Conservation (phyloP, 805 yeast species). For the Wilhelminamyces savonicus region DNA sequence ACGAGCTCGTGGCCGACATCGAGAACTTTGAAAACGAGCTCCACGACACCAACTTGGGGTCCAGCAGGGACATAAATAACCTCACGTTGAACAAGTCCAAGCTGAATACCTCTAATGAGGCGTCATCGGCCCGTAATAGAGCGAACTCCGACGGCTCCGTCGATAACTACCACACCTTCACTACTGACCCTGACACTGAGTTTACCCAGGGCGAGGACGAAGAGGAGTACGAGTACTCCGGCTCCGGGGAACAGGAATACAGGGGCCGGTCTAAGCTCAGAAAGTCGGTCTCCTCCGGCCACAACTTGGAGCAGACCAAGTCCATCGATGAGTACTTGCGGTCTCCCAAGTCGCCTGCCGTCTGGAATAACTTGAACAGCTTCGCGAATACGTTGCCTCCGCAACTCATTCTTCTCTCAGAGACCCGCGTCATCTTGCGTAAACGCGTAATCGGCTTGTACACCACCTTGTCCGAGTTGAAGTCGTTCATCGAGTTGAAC, state of each 20-base stretch:
- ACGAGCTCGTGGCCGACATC: slow-evolving; percentile 54
- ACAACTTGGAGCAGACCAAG: slow-evolving; percentile 5
- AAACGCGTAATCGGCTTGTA: slow-evolving; percentile 40
- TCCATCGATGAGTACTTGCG: slow-evolving; percentile 32
- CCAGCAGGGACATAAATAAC: too few relatives aligned
- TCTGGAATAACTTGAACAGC: slow-evolving; percentile 1
- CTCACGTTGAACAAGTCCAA: not conserved
- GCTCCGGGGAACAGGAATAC: slow-evolving; percentile 15
- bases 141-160: not conserved
- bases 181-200: slow-evolving; percentile 32
- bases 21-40: slow-evolving; percentile 48
- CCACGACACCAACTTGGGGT: too few relatives aligned
- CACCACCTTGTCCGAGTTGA: slow-evolving; percentile 42
- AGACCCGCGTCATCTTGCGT: slow-evolving; percentile 44
- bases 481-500: slow-evolving; percentile 46
- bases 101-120: not conserved
- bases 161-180: slow-evolving; percentile 3
- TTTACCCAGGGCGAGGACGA: slow-evolving; percentile 24
- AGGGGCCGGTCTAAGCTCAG: too few relatives aligned
- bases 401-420: slow-evolving; percentile 20
- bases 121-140: not conserved
- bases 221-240: slow-evolving; percentile 27
- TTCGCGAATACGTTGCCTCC: slow-evolving; percentile 4
- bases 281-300: too few relatives aligned
- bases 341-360: slow-evolving; percentile 27